A percentile compares a stretch with the other conserved stretches of the same genome.
These are phyloP conservation scores for Ogataea nitratoaversa DNA, from an alignment of 805 yeast species.

Conservation along the genomic window DNA sequence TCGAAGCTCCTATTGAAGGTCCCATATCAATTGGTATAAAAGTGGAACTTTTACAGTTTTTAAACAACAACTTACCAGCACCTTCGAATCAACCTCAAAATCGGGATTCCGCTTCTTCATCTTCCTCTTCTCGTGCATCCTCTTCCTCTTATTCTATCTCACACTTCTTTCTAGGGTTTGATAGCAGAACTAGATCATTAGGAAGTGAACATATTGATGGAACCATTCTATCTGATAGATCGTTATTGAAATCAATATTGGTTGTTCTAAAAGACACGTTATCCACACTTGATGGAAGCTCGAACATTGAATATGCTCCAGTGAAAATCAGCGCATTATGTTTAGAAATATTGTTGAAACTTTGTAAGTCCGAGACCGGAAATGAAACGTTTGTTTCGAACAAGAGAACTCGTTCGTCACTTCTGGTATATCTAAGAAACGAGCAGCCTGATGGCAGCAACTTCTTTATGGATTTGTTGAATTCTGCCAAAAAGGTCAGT, in stretches of 20 bases:
- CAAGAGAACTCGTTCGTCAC: constrained; percentile 21
- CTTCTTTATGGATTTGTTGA: constrained; percentile 49
- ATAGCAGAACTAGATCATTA: constrained; percentile 43
- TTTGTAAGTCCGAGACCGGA: constrained; percentile 55
- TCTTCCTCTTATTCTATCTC: constrained; percentile 37
- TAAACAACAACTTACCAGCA: constrained; percentile 44
- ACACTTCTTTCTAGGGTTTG: constrained; percentile 78
- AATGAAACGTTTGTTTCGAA: constrained; percentile 25
- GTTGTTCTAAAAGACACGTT: constrained; percentile 46
- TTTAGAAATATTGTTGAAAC: constrained; percentile 57
- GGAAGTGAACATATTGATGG: constrained; percentile 42
- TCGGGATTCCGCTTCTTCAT: constrained; percentile 7
- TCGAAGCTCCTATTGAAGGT: constrained; percentile 42
- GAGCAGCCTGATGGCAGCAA: constrained; percentile 25
- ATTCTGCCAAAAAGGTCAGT: constrained; percentile 52
- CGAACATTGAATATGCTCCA: constrained; percentile 47
- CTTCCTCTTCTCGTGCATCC: background rate
- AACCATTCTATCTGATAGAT: constrained; percentile 48
- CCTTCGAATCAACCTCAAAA: constrained; percentile 33
- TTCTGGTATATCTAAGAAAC: constrained; percentile 51
- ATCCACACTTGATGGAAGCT: constrained; percentile 32
- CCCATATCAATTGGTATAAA: constrained; percentile 45
- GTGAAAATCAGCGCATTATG: constrained; percentile 54
- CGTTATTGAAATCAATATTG: constrained; percentile 54
- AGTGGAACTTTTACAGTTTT: constrained; percentile 52